Conservation (phyloP, 2,329 filamentous ascomycete genomes). For the Calonectria crousiana region DNA sequence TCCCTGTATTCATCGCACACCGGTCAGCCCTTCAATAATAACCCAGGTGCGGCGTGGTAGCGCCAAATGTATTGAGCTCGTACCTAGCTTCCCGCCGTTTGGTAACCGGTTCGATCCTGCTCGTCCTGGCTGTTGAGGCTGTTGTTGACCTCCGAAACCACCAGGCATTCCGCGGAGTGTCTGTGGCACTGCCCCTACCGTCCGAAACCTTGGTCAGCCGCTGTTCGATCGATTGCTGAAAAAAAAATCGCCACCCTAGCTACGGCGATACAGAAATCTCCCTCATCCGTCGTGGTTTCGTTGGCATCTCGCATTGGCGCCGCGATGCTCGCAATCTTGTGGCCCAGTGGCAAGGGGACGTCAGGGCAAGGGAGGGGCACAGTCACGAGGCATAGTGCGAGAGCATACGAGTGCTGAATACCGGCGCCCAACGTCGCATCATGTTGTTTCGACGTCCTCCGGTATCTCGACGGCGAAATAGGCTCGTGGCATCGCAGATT, state of each 20-base stretch:
- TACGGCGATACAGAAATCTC: conserved; percentile 14
- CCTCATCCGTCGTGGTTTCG: conserved; percentile 16
- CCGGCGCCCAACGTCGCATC: conserved; percentile 31
- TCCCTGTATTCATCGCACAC: conserved; percentile 51
- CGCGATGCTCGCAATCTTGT: conserved; percentile 29
- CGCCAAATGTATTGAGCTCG: conserved; percentile 19
- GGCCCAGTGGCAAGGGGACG: conserved; percentile 26
- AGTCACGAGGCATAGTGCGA: conserved; percentile 27
- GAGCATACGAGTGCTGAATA: conserved; percentile 27
- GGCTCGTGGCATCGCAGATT: conserved; percentile 34
- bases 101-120: conserved; percentile 70
- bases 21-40: conserved; percentile 37
- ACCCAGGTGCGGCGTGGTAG: conserved; percentile 13
- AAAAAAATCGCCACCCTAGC: conserved; percentile 23
- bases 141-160: conserved; percentile 70
- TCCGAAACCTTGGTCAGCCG: conserved; percentile 45
- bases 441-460: conserved; percentile 1
- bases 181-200: conserved; percentile 70
- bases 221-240: conserved; percentile 34
- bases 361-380: conserved; percentile 34
- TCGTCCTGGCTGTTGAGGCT: conserved; percentile 65
- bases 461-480: conserved; percentile 30
- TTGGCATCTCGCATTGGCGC: conserved; percentile 30
- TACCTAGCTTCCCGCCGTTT: conserved; percentile 75
- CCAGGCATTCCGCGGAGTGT: conserved; percentile 72